Evolutionary conservation across 805 yeast species (phyloP), one percentile per base, ranked within the genome.

Genomic region (Lachancea sp.): DNA sequence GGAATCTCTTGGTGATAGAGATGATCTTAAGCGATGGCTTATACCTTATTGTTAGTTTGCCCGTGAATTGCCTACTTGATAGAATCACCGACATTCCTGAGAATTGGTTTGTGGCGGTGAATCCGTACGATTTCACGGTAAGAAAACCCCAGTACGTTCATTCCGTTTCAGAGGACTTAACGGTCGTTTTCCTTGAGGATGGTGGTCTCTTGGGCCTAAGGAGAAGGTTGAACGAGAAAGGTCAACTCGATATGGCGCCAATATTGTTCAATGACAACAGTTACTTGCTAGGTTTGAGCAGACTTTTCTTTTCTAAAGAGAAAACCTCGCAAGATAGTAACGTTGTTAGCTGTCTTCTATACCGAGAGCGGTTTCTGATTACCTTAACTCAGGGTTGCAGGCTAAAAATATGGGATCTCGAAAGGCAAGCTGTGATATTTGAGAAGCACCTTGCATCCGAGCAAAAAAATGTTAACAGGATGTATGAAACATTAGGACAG

Each of bases 131-230:
- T 7, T 79, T 82, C 52, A 77, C 75, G 27, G 58, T 76, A 5
- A 70, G 84, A 54, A 62, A 65, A 19, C 88, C 91, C 1, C 75
- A 77, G 36, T 62, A 72, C 17, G 54, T 84, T 49, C 67, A 71
- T 41, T 60, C 82, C 1, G 62, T 80, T 13, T 71, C 76, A 27
- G 49, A 65, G 0, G 54, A 58, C 2, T 70, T 73, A 37, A 57
- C 79, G 8, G 59, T 88, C 2, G 78, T 83, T 0, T 71, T 87
- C 3, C 68, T 89, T 40, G 71, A 73, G 36, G 95, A 90, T 64
- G 96, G 97, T 20, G 87, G 90, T 1, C 60, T 89, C 35, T 64
- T 87, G 41, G 81, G 79, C 37, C 67, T 84, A 46, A 56, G 56
- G 25, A 62, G 58, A 49, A 20, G 25, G 3, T 49, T 16, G 44